Percentiles rank a stretch among this genome's conserved stretches.
Conservation (phyloP, 108 stramenopile genomes). For the Nannochloropsis gaditana region DNA sequence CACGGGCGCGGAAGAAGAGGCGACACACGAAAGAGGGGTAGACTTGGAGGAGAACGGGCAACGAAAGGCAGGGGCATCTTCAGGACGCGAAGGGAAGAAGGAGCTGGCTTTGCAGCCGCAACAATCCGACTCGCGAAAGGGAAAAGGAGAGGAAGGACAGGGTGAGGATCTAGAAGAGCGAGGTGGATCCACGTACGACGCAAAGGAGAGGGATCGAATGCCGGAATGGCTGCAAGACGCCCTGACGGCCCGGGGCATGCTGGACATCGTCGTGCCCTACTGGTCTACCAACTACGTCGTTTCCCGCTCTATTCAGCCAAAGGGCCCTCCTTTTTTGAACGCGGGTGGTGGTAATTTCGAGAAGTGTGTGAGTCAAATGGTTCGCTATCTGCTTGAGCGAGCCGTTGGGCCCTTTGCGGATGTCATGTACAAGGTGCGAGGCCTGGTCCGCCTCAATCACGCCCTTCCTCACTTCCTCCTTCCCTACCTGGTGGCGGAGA, state of each 20-base stretch:
- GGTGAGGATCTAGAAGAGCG: background rate
- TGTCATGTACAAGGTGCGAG: background rate
- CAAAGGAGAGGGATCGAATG: background rate
- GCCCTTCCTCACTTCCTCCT: background rate
- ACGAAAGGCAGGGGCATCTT: too few relatives aligned
- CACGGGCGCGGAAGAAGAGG: background rate
- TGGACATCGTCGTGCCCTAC: conserved; percentile 7
- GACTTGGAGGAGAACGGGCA: too few relatives aligned
- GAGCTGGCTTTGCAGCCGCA: too few relatives aligned
- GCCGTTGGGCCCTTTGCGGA: conserved; percentile 2
- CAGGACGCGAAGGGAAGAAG: too few relatives aligned
- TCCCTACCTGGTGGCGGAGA: background rate
- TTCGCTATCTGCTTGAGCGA: background rate
- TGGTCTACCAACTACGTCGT: conserved; percentile 6
- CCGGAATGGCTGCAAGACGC: background rate
- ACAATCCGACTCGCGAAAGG: too few relatives aligned
- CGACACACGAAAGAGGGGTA: background rate
- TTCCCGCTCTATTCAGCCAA: background rate
- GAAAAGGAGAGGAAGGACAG: background rate
- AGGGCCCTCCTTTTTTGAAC: background rate
- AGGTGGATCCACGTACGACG: background rate
- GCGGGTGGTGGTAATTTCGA: background rate
- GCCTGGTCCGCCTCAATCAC: background rate
- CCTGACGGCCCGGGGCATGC: background rate
- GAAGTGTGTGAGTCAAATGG: background rate